phyloP scores from a whole-genome alignment of 2,329 filamentous ascomycete species.

The Trematosphaeria pertusa region DNA sequence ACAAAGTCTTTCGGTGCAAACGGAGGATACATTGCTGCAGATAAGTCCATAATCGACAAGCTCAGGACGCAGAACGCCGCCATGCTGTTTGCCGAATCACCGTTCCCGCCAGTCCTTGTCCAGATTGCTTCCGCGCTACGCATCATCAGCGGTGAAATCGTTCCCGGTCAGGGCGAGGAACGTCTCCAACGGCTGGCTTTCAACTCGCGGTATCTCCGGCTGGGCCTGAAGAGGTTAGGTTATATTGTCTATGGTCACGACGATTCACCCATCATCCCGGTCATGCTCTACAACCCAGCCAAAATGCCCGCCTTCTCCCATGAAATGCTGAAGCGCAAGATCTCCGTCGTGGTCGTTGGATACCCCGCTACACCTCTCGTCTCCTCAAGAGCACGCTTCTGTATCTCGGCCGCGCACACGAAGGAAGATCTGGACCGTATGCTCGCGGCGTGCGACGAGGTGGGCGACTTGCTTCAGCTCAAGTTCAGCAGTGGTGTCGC shows the following conservation, averaged over 20 bases:
- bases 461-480: slow-evolving; percentile 89
- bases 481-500: slow-evolving; percentile 98
- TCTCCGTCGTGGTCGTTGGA: slow-evolving; percentile 95
- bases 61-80: slow-evolving; percentile 85
- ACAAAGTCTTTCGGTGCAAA: slow-evolving; percentile 99
- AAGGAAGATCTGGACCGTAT: slow-evolving; percentile 97
- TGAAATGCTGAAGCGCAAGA: slow-evolving; percentile 97
- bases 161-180: slow-evolving; percentile 92
- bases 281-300: slow-evolving; percentile 96
- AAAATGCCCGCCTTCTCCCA: slow-evolving; percentile 99
- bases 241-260: slow-evolving; percentile 98
- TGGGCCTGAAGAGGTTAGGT: slow-evolving; percentile 94
- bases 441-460: slow-evolving; percentile 86
- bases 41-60: slow-evolving; percentile 92
- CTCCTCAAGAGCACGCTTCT: slow-evolving; percentile 93
- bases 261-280: slow-evolving; percentile 94
- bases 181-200: slow-evolving; percentile 94
- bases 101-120: slow-evolving; percentile 84
- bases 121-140: slow-evolving; percentile 88
- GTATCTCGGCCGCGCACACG: slow-evolving; percentile 93
- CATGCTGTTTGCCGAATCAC: slow-evolving; percentile 85
- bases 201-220: slow-evolving; percentile 97
- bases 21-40: slow-evolving; percentile 90
- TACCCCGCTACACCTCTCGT: slow-evolving; percentile 97
- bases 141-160: slow-evolving; percentile 87